Conservation (phyloP, 768 basidiomycete species). For the Coprinopsis strossmayeri region DNA sequence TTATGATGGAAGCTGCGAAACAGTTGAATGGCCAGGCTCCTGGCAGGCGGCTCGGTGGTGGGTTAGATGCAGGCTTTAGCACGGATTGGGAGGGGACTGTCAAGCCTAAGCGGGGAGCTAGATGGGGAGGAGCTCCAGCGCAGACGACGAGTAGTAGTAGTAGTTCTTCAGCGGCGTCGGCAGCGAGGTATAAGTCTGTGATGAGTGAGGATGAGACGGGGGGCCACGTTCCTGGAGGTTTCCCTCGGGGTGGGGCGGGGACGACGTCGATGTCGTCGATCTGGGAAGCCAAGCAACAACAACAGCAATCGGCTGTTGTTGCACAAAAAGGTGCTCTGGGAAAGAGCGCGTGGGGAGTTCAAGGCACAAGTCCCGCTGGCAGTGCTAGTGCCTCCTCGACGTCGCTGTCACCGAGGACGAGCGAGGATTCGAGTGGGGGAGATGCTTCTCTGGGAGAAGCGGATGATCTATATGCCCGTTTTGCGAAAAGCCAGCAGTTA, state of each 20-base stretch:
- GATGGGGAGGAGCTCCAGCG: not conserved
- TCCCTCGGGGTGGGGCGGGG: not conserved
- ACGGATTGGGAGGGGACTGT: conserved; percentile 7
- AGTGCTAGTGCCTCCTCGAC: not conserved
- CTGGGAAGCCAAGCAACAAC: not conserved
- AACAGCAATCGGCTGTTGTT: not conserved
- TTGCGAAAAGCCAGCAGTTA: conserved; percentile 1
- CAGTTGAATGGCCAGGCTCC: conserved; percentile 5
- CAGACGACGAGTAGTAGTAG: not conserved
- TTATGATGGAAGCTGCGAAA: not conserved
- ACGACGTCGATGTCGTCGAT: not conserved
- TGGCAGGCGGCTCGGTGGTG: not conserved
- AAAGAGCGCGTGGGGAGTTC: no score
- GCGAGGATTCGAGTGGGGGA: not conserved
- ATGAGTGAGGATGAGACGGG: conserved; percentile 1
- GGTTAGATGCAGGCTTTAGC: not conserved
- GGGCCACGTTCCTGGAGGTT: not conserved
- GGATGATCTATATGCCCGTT: conserved; percentile 1
- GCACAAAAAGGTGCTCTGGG: not conserved
- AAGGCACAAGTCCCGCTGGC: not conserved
- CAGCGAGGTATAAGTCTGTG: no score
- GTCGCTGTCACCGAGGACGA: not conserved
- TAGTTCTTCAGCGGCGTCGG: not conserved
- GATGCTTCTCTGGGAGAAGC: not conserved
- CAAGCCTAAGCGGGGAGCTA: not conserved